A percentile compares a stretch with the other conserved stretches of the same genome.
Conservation (phyloP, 2,329 filamentous ascomycete species). For the Fusarium piperis region DNA sequence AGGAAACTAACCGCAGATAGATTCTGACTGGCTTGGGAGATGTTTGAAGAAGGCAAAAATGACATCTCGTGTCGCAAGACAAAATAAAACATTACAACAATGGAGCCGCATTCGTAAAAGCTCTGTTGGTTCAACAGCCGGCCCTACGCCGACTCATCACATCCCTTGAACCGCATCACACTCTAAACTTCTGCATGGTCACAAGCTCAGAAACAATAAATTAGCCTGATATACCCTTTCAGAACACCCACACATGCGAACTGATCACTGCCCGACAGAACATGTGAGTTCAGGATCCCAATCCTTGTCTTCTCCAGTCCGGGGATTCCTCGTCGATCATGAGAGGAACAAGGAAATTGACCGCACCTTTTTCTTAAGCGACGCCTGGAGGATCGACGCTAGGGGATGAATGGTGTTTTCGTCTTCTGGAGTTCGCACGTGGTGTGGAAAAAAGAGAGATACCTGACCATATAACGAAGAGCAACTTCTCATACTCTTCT, state of each 20-base stretch:
- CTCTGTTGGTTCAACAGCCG: not conserved
- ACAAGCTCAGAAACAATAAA: not conserved
- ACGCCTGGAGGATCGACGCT: not conserved
- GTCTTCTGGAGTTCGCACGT: not conserved
- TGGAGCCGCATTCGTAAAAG: not conserved
- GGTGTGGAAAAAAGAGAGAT: too few relatives aligned
- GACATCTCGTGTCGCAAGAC: not conserved
- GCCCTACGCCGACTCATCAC: not conserved
- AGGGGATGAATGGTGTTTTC: not conserved
- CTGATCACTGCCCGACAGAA: not conserved
- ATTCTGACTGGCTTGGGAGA: not conserved
- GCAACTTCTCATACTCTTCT: too few relatives aligned
- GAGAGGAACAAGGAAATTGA: not conserved
- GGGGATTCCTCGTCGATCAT: not conserved
- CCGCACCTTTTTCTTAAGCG: not conserved
- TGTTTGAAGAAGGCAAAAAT: not conserved
- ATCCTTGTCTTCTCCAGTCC: not conserved
- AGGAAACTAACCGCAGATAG: too few relatives aligned
- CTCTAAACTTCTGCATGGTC: not conserved
- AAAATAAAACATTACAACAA: not conserved
- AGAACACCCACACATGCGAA: not conserved
- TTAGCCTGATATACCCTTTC: not conserved
- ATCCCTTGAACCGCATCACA: not conserved
- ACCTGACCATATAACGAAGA: too few relatives aligned
- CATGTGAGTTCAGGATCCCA: not conserved